Conservation (phyloP, 202 grass and related monocot genomes). For the Dendrocalamus latiflorus region DNA sequence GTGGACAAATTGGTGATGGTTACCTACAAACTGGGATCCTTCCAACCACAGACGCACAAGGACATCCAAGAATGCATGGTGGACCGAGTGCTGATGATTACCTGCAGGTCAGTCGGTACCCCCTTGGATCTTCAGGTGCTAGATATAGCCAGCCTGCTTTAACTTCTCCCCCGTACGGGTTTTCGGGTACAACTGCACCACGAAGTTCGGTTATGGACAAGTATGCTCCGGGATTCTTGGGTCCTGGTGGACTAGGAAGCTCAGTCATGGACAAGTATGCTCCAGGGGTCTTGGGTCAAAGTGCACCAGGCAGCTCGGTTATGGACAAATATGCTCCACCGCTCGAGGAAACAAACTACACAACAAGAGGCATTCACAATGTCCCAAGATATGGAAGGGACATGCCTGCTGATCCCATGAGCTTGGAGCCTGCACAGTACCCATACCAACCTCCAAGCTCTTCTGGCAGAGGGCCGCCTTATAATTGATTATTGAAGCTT, state of each 20-base stretch:
- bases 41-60: not conserved
- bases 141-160: conserved; percentile 22
- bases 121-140: conserved; percentile 29
- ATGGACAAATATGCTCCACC: conserved; percentile 46
- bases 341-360: conserved; percentile 44
- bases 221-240: conserved; percentile 27
- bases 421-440: conserved; percentile 9
- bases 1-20: not conserved
- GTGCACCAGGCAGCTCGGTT: conserved; percentile 25
- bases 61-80: conserved; percentile 13
- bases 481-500: conserved; percentile 6
- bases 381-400: conserved; percentile 5
- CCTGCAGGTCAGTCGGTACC: not conserved
- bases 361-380: not conserved
- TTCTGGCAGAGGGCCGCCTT: conserved; percentile 1
- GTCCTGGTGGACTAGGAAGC: conserved; percentile 16
- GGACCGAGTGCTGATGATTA: not conserved
- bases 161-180: conserved; percentile 27
- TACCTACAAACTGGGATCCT: not conserved
- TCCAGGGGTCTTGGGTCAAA: not conserved
- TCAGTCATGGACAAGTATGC: conserved; percentile 52
- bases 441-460: not conserved
- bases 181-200: conserved; percentile 10
- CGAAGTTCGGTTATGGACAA: conserved; percentile 49
- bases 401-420: not conserved